These are phyloP conservation scores for Juglanconis sp. DNA, from an alignment of 2,329 filamentous ascomycete genomes.

Conservation along the genomic window DNA sequence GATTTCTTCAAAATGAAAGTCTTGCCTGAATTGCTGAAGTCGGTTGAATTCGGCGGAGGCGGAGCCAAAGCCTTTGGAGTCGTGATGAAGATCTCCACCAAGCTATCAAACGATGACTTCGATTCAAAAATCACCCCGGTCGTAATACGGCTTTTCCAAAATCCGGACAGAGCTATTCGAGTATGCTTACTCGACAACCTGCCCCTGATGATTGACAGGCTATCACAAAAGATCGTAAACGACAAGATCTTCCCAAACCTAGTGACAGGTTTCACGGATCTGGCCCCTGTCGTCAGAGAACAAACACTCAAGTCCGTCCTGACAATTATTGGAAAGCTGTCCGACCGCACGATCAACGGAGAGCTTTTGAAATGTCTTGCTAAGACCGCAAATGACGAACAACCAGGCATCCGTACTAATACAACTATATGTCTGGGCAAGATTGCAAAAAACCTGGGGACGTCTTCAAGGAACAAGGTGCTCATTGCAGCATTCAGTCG, in stretches of 20 bases:
- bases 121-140: conserved; percentile 80
- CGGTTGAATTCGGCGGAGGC: conserved; percentile 95
- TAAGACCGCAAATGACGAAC: conserved; percentile 95
- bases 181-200: conserved; percentile 89
- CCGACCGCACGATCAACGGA: conserved; percentile 88
- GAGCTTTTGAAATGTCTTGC: conserved; percentile 87
- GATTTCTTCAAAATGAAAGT: conserved; percentile 99
- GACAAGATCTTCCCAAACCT: conserved; percentile 97
- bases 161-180: conserved; percentile 86
- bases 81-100: conserved; percentile 86
- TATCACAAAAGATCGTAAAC: conserved; percentile 85
- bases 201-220: conserved; percentile 83
- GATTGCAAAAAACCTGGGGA: conserved; percentile 84
- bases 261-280: conserved; percentile 89
- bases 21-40: conserved; percentile 92
- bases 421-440: conserved; percentile 97
- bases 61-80: conserved; percentile 86
- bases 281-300: conserved; percentile 87
- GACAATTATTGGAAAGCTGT: conserved; percentile 81
- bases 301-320: conserved; percentile 95
- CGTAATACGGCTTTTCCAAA: conserved; percentile 80
- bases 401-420: conserved; percentile 94
- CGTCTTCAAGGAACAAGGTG: conserved; percentile 79
- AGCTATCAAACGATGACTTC: conserved; percentile 87
- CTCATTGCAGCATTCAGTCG: conserved; percentile 88